Evolutionary conservation across 331 rosid species (phyloP).

Genomic region (Malus hybrid): DNA sequence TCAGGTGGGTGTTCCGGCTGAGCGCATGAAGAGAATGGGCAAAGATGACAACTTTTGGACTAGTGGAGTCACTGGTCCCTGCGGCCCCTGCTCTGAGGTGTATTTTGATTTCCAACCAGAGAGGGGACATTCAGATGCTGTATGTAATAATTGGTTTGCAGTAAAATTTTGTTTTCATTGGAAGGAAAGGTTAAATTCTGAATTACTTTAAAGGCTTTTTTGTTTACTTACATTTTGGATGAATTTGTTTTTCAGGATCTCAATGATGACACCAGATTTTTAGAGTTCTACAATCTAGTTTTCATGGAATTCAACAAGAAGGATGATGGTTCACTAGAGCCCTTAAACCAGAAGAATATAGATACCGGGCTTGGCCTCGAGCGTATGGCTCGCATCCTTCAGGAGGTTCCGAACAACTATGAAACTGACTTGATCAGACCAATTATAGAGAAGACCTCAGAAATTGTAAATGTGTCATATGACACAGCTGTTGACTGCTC

Average conservation of each 20-base stretch:
- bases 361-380: constrained; percentile 95
- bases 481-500: constrained; percentile 47
- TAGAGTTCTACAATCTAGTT: constrained; percentile 85
- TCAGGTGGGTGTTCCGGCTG: constrained; percentile 75
- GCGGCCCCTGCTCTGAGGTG: constrained; percentile 93
- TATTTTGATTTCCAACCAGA: constrained; percentile 90
- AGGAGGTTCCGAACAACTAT: constrained; percentile 90
- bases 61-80: constrained; percentile 80
- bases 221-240: background rate
- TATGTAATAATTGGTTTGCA: constrained; percentile 21
- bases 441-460: constrained; percentile 64
- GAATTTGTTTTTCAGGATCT: constrained; percentile 58
- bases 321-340: constrained; percentile 76
- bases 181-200: background rate
- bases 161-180: background rate
- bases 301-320: constrained; percentile 90
- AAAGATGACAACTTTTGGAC: constrained; percentile 89
- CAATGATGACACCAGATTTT: constrained; percentile 70
- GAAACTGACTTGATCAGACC: constrained; percentile 94
- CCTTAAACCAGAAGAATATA: constrained; percentile 79
- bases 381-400: constrained; percentile 91
- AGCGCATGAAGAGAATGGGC: constrained; percentile 74
- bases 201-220: background rate
- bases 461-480: constrained; percentile 63
- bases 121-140: constrained; percentile 54